Evolutionary conservation across 2,329 filamentous ascomycete species (phyloP).

Genomic region (Fusarium sp.): DNA sequence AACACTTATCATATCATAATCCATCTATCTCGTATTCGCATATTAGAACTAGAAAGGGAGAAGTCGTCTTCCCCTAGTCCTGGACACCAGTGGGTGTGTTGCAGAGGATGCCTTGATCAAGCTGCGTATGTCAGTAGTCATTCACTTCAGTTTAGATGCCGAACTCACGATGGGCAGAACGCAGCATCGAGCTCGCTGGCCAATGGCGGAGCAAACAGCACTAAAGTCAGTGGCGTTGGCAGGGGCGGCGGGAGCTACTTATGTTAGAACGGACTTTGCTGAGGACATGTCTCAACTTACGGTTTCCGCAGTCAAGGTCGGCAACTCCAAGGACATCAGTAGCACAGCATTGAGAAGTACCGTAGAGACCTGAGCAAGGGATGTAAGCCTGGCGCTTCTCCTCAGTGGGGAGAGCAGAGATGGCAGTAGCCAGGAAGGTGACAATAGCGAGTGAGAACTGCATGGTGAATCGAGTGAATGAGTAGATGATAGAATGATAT

Average conservation of each 20-base stretch:
- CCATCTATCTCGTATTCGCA: conserved; percentile 4
- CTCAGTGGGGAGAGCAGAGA: conserved; percentile 46
- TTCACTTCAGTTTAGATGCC: no score
- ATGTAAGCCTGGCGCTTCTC: conserved; percentile 52
- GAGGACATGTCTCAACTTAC: conserved; percentile 52
- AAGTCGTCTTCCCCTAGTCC: conserved; percentile 28
- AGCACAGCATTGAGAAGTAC: conserved; percentile 67
- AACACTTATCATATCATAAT: neutral
- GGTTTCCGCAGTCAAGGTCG: conserved; percentile 66
- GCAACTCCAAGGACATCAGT: conserved; percentile 70
- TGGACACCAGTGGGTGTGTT: conserved; percentile 49
- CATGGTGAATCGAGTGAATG: conserved; percentile 40
- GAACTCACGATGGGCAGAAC: conserved; percentile 58
- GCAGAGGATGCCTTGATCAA: conserved; percentile 53
- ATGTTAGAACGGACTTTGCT: conserved; percentile 1
- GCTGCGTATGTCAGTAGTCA: conserved; percentile 7
- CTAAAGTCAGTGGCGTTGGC: conserved; percentile 56
- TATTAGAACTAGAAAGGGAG: neutral
- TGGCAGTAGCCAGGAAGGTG: conserved; percentile 38
- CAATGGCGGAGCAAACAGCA: conserved; percentile 58
- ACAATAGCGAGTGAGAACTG: conserved; percentile 49
- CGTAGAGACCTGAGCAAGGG: conserved; percentile 58
- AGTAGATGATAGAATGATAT: conserved; percentile 10
- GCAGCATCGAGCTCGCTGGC: conserved; percentile 70
- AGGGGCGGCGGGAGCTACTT: conserved; percentile 48